Base-by-base conservation (phyloP, 2,329 filamentous ascomycete genomes). In the Fusarium citri region DNA sequence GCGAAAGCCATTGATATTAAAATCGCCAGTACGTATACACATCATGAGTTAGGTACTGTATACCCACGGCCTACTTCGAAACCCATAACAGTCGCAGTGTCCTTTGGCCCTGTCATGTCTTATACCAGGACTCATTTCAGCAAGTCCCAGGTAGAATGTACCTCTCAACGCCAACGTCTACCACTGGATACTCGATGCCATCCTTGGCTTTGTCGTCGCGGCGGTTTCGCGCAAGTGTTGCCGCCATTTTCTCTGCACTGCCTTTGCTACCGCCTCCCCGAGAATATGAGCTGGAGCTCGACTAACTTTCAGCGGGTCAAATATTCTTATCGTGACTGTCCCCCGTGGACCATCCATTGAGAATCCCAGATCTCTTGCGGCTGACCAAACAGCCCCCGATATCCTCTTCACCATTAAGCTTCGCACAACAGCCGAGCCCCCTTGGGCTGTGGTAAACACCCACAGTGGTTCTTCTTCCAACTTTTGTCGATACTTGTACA, bases 401-500 rank as follows among this genome's bases (percentile, higher is more conserved):
- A 81, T 16, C 26, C 76, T 72, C 34, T 74, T 66, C 59, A 68
- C 63, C 14, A 73, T 70, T 20, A 74, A 53, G 22, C 55, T 65
- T 30, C 74, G 72, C 25, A 80, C 76, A 6, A 80, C 68, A 9
- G 70, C 60, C 12, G 65, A 61, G 12, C 54, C 64, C 5, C 59
- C 58, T 14, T 50, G 31, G 20, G 28, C 28, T 22, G 74, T 72
- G 4, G 72, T 64, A 42, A 78, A 69, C 11, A 80, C 58, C 80
- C 80, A 82, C 18, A 82, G 67, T 30, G 78, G 76, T 41, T 77
- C 62, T 23, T 77, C 65, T 12, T 53, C 53, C 6, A 69, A 22
- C 59, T 74, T 78, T 4, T 59, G 64, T n/a, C 70, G 73, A 59
- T 79, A 79, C 25, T 73, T 68, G 31, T 57, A 50, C 50, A 76